These are phyloP conservation scores for Lactarius deliciosus DNA, from an alignment of 768 basidiomycete genomes.

Conservation along the genomic window DNA sequence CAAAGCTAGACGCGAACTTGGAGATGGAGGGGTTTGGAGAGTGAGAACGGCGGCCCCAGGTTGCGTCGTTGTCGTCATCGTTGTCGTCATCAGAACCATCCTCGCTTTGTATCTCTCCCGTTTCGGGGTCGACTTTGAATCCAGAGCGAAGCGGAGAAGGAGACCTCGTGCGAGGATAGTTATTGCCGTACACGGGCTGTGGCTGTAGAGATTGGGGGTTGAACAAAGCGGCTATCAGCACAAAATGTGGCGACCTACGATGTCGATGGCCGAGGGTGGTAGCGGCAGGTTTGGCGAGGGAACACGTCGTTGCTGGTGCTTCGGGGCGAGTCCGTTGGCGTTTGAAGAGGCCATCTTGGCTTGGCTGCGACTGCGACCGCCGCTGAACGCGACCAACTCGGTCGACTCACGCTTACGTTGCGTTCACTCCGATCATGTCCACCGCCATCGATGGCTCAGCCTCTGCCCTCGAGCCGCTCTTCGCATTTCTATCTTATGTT, in stretches of 20 bases:
- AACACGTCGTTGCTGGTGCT: slow-evolving; percentile 40
- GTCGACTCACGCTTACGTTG: neutral
- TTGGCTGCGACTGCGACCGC: slow-evolving; percentile 9
- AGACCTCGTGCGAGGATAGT: slow-evolving; percentile 47
- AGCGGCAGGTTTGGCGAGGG: slow-evolving; percentile 41
- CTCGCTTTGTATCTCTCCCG: slow-evolving; percentile 42
- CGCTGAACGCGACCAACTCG: slow-evolving; percentile 16
- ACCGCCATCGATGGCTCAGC: slow-evolving; percentile 40
- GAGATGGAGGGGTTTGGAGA: slow-evolving; percentile 72
- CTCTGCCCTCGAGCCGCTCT: slow-evolving; percentile 50
- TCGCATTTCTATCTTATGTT: slow-evolving; percentile 63
- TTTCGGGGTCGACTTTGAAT: slow-evolving; percentile 54
- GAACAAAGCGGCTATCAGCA: slow-evolving; percentile 23
- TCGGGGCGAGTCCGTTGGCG: slow-evolving; percentile 34
- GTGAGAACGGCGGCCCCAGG: slow-evolving; percentile 49
- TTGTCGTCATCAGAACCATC: slow-evolving; percentile 50
- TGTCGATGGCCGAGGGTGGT: slow-evolving; percentile 39
- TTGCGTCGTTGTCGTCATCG: slow-evolving; percentile 43
- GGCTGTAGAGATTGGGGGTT: slow-evolving; percentile 36
- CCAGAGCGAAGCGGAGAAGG: slow-evolving; percentile 73
- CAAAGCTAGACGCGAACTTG: slow-evolving; percentile 70
- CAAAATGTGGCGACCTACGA: slow-evolving; percentile 35
- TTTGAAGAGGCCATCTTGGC: slow-evolving; percentile 34
- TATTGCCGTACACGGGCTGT: slow-evolving; percentile 43
- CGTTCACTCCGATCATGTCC: slow-evolving; percentile 1